Evolutionary conservation across 2,329 filamentous ascomycete genomes (phyloP), one percentile per base, ranked within the genome.

Genomic region (Penicillium brasilianum): DNA sequence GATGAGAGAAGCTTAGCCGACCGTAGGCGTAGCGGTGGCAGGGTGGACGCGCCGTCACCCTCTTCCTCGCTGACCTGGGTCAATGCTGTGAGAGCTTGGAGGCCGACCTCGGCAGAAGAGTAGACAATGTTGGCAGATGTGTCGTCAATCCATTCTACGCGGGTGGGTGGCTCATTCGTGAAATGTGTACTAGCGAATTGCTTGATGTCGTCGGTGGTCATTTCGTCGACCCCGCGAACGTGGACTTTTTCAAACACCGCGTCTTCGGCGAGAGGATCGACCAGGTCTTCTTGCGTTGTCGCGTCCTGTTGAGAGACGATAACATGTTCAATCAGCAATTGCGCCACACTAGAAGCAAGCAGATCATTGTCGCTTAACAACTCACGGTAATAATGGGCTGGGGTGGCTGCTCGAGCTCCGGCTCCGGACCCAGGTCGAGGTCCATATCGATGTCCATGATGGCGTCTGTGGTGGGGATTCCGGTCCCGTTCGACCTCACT

Each of bases 81-180:
- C 51, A 90, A 79, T 4, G 81, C 79, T 34, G 74, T 70, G 25
- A 90, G 78, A 20, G 87, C 87, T 55, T 81, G 75, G 5, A 81
- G 70, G 1, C 87, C 87, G 13, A 83, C 77, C 48, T 84, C 80
- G 13, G 81, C 72, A 37, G 80, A 82, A 59, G 82, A 81, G 79
- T 95, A 98, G 55, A 96, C 78, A 56, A 97, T 82, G 74, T 98
- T 98, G 64, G 92, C 92, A 0, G 92, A 94, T 7, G 87, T 88
- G 76, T 99, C 95, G 75, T 98, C 92, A 67, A 99, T 92, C 95
- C 95, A 99, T 79, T 98, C 93, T 65, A 97, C 83, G 63, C 86
- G 84, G 58, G 85, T 81, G 59, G 88, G 81, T 55, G 80, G 72
- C 58, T 83, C 81, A 14, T 77, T 74, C 37, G 83, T 79, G 71